Evolutionary conservation across 2,329 filamentous ascomycete species (phyloP).

Genomic region (Diaporthe ampelina): DNA sequence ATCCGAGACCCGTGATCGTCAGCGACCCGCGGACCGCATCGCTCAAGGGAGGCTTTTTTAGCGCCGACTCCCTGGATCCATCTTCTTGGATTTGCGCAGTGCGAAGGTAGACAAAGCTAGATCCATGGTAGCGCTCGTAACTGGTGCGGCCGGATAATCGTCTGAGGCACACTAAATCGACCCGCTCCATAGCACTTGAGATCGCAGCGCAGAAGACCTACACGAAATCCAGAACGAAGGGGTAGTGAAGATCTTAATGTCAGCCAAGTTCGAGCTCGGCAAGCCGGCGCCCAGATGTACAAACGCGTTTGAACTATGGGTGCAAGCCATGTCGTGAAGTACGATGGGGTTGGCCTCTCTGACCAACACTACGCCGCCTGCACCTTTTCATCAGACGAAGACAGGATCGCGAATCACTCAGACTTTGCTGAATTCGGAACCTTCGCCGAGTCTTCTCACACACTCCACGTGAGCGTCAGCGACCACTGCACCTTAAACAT

Average conservation of each 20-base stretch:
- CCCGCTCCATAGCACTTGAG: background rate
- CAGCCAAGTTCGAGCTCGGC: background rate
- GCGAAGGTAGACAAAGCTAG: conserved; percentile 5
- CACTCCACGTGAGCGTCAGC: background rate
- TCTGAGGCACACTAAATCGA: conserved; percentile 7
- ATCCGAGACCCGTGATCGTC: conserved; percentile 20
- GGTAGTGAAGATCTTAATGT: background rate
- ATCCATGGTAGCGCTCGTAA: background rate
- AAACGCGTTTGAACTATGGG: background rate
- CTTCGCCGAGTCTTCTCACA: background rate
- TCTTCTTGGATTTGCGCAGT: background rate
- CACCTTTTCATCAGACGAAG: background rate
- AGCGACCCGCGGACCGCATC: conserved; percentile 4
- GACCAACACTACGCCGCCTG: background rate
- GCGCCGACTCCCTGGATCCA: background rate
- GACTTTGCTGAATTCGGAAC: background rate
- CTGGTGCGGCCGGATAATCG: conserved; percentile 13
- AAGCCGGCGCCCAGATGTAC: background rate
- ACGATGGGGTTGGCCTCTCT: background rate
- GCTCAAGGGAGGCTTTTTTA: conserved; percentile 2
- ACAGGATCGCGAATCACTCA: background rate
- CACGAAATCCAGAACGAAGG: background rate
- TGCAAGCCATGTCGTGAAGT: background rate
- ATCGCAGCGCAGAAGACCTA: background rate
- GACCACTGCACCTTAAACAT: background rate